Evolutionary conservation across 371 early-diverging fungal species (phyloP).

Genomic region (Lichtheimia hyalospora): DNA sequence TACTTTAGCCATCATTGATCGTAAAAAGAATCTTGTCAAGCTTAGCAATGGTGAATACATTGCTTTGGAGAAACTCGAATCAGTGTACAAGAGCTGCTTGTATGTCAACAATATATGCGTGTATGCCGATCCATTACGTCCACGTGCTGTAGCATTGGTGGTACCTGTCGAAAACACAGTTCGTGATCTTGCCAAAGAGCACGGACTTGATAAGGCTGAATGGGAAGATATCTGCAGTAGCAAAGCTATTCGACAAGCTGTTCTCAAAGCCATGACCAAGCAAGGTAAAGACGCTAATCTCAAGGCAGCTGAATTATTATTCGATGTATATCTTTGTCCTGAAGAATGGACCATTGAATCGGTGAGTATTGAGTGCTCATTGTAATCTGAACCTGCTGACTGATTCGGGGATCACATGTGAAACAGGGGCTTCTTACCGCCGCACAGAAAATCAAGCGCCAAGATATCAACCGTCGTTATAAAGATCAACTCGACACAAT

Average conservation of each 20-base stretch:
- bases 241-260: slow-evolving; percentile 30
- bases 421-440: slow-evolving; percentile 69
- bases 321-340: slow-evolving; percentile 41
- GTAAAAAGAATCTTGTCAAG: slow-evolving; percentile 83
- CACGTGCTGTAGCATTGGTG: slow-evolving; percentile 72
- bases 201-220: slow-evolving; percentile 26
- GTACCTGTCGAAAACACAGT: slow-evolving; percentile 62
- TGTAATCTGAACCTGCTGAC: too few species aligned
- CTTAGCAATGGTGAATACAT: slow-evolving; percentile 94
- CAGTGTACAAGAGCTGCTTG: slow-evolving; percentile 79
- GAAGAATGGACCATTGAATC: slow-evolving; percentile 28
- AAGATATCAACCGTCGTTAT: slow-evolving; percentile 65
- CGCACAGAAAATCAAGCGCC: slow-evolving; percentile 87
- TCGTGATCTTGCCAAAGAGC: slow-evolving; percentile 34
- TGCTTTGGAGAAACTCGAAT: slow-evolving; percentile 97
- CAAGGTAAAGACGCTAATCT: slow-evolving; percentile 60
- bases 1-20: slow-evolving; percentile 75
- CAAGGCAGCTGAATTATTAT: slow-evolving; percentile 68
- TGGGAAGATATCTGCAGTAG: slow-evolving; percentile 21
- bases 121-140: slow-evolving; percentile 74
- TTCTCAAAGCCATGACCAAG: slow-evolving; percentile 26
- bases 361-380: slow-evolving; percentile 7
- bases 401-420: background rate
- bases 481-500: slow-evolving; percentile 53
- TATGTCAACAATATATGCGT: slow-evolving; percentile 86